phyloP scores from a whole-genome alignment of 176 grass and related monocot species.

The Chrysopogon serrulatus region DNA sequence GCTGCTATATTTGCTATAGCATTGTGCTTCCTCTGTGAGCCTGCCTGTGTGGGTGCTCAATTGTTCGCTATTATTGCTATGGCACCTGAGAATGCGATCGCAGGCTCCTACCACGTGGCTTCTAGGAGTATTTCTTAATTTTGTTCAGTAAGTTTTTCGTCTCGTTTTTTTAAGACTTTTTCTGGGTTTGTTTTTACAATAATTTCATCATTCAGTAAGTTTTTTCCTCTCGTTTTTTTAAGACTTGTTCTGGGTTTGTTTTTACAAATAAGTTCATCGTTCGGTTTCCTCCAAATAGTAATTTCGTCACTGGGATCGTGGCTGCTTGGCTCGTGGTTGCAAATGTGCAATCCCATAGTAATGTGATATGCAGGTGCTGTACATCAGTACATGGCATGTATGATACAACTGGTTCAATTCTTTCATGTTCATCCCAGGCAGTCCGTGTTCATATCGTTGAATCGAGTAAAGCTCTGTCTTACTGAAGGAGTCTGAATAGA shows the following conservation, averaged over 20 bases:
- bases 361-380: background rate
- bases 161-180: background rate
- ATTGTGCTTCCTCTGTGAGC: background rate
- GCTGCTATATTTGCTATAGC: slow-evolving; percentile 6
- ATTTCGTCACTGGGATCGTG: background rate
- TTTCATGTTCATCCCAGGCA: background rate
- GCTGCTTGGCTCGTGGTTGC: background rate
- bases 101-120: background rate
- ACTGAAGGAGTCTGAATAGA: background rate
- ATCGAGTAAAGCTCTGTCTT: background rate
- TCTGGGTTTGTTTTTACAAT: background rate
- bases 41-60: background rate
- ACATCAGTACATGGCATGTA: background rate
- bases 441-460: background rate
- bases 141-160: background rate
- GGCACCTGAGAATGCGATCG: background rate
- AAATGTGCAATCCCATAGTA: slow-evolving; percentile 7
- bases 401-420: background rate
- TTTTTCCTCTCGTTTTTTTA: too few species aligned
- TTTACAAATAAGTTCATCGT: too few species aligned
- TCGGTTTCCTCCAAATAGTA: too few species aligned
- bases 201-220: too few species aligned
- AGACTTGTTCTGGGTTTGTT: too few species aligned
- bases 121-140: background rate
- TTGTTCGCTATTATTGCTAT: background rate